Evolutionary conservation across 1,284 basidiomycete species (phyloP).

Genomic region (Pseudozyma pruni): DNA sequence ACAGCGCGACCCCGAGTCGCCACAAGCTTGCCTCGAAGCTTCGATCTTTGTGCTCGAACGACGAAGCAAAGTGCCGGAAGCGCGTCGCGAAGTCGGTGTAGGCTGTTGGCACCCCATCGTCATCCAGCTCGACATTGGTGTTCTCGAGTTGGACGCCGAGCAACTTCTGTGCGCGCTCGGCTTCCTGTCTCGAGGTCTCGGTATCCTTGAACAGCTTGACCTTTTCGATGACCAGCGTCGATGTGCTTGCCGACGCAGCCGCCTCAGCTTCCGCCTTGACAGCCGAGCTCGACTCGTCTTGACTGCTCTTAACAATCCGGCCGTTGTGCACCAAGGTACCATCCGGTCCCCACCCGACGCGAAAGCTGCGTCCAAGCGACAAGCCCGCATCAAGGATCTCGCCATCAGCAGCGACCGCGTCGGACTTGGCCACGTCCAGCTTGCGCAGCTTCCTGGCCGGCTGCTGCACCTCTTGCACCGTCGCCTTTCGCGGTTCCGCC

Average conservation of each 20-base stretch:
- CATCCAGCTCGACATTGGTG: constrained; percentile 74
- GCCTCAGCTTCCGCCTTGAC: constrained; percentile 19
- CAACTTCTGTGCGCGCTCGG: constrained; percentile 72
- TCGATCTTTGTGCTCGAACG: constrained; percentile 79
- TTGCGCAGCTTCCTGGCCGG: constrained; percentile 55
- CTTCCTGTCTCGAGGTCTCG: constrained; percentile 32
- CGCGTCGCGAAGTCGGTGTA: constrained; percentile 72
- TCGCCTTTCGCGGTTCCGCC: constrained; percentile 4
- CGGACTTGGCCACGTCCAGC: constrained; percentile 69
- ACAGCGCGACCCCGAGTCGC: constrained; percentile 87
- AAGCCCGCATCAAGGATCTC: constrained; percentile 82
- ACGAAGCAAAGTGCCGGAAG: constrained; percentile 80
- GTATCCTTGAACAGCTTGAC: constrained; percentile 50
- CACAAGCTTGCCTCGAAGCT: constrained; percentile 77
- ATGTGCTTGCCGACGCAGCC: constrained; percentile 13
- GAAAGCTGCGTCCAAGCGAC: constrained; percentile 85
- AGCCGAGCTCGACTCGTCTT: constrained; percentile 2
- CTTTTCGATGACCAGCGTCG: constrained; percentile 47
- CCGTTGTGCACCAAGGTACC: constrained; percentile 82
- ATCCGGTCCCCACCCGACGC: constrained; percentile 88
- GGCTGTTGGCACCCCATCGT: constrained; percentile 72
- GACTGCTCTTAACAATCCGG: constrained; percentile 13
- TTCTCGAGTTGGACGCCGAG: constrained; percentile 82
- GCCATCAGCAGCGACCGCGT: constrained; percentile 75
- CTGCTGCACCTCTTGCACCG: constrained; percentile 21